Evolutionary conservation across 2,329 filamentous ascomycete species (phyloP).

Genomic region (Trichoderma breve): DNA sequence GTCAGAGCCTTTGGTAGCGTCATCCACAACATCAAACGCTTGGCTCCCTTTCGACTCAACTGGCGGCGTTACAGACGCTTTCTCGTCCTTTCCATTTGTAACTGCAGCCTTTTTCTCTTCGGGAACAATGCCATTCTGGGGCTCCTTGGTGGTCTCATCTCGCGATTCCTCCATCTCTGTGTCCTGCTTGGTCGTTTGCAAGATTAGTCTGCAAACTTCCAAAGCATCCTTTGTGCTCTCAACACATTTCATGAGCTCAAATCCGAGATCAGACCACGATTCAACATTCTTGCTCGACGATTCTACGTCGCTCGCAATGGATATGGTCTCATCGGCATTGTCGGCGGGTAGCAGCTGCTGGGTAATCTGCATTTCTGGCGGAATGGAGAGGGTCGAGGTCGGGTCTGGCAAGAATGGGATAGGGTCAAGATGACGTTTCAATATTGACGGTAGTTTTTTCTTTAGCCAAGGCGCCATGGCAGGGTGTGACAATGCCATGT

Average conservation of each 20-base stretch:
- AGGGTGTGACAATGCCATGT: conserved; percentile 58
- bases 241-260: conserved; percentile 34
- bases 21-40: conserved; percentile 25
- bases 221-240: conserved; percentile 32
- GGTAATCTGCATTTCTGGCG: conserved; percentile 22
- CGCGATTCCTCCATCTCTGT: conserved; percentile 26
- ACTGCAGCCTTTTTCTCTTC: not conserved
- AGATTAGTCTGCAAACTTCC: conserved; percentile 31
- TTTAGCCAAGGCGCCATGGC: conserved; percentile 57
- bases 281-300: conserved; percentile 21
- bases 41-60: conserved; percentile 27
- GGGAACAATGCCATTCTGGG: conserved; percentile 2
- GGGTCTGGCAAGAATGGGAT: conserved; percentile 61
- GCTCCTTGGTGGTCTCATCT: conserved; percentile 21
- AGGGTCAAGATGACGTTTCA: conserved; percentile 58
- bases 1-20: conserved; percentile 30
- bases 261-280: conserved; percentile 37
- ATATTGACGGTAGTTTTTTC: conserved; percentile 48
- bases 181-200: conserved; percentile 29
- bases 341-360: not conserved
- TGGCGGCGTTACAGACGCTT: conserved; percentile 1
- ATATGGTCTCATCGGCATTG: not conserved
- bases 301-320: not conserved
- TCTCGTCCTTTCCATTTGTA: conserved; percentile 15
- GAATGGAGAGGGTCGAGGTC: conserved; percentile 39